A percentile compares a stretch with the other conserved stretches of the same genome.
Evolutionary conservation across 371 early-diverging fungal species (phyloP).

Genomic region (Nosema muscidifuracis): DNA sequence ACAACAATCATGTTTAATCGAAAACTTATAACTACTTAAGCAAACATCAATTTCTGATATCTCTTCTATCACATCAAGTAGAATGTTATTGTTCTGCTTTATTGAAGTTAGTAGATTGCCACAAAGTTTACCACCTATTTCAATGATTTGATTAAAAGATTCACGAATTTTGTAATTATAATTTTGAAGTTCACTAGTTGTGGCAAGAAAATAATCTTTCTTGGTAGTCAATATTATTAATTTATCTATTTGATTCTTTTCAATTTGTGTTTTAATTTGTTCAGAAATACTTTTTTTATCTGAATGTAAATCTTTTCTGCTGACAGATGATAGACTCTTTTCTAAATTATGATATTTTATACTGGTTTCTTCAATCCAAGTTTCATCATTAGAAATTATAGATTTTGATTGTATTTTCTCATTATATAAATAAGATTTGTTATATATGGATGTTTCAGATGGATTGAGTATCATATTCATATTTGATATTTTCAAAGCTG

Average conservation of each 20-base stretch:
- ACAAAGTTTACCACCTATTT: slow-evolving; percentile 2
- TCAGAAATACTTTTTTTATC: too few relatives aligned
- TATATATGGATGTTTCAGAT: too few relatives aligned
- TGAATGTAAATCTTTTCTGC: too few relatives aligned
- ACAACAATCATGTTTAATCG: slow-evolving; percentile 5
- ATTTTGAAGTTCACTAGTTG: not conserved
- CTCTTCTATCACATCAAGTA: not conserved
- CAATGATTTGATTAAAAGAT: not conserved
- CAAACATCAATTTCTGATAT: slow-evolving; percentile 5
- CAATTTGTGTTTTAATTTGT: too few relatives aligned
- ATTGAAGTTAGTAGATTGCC: not conserved
- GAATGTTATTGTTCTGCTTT: not conserved
- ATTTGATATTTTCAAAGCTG: not conserved
- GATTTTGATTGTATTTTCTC: too few relatives aligned
- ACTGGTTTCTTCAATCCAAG: too few relatives aligned
- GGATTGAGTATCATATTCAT: not conserved
- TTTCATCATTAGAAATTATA: too few relatives aligned
- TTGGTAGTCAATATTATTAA: not conserved
- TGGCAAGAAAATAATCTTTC: not conserved
- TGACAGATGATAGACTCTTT: too few relatives aligned
- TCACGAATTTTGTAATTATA: not conserved
- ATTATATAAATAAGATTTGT: too few relatives aligned
- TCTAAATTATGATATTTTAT: too few relatives aligned
- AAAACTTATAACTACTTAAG: slow-evolving; percentile 9
- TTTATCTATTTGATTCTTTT: too few relatives aligned